Base-by-base conservation (phyloP, 345 rosid species). In the Linum tenue region DNA sequence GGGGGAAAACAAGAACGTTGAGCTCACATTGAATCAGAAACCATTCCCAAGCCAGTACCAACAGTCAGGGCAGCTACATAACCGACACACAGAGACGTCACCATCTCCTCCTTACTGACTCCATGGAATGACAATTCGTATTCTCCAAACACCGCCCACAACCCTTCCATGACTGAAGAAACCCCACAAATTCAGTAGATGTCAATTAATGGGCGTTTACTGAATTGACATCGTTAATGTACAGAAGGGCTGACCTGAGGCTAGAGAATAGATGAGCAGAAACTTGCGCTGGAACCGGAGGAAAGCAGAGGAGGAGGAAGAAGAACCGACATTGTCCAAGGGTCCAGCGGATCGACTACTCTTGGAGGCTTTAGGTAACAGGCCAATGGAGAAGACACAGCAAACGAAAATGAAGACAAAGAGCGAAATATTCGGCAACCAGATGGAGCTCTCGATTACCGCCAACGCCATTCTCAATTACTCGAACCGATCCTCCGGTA, bases 81-180 rank as follows among this genome's bases (percentile, higher is more conserved):
- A 53, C 97, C 92, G 56, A 80, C 75, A 66, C 71, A 80, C 37
- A 94, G 78, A 65, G 70, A 75, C 61, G 70, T 68, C 70, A 87
- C 76, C 62, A 77, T 88, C 48, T 77, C 79, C 59, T 84, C 88
- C 63, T 77, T 85, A 60, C 75, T 83, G 17, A 70, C 4, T 1
- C 84, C 89, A 67, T 74, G 74, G 36, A 63, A 64, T 67, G 69
- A 69, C 59, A 84, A 72, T 70, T 86, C 97, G n/a, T 68, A 79
- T 74, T 94, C 99, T 70, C 95, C 97, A 60, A 77, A 84, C 72
- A 83, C 96, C 7, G 80, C 80, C 88, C 95, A 85, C 22, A 90
- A 35, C 56, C 92, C 96, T 81, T 86, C 90, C 86, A 84, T 75
- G 7, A 74, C 97, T 92, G 71, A 16, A 8, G 22, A 0, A 11